phyloP scores from a whole-genome alignment of 208 protist genomes.

The Borovskyia barvae region DNA sequence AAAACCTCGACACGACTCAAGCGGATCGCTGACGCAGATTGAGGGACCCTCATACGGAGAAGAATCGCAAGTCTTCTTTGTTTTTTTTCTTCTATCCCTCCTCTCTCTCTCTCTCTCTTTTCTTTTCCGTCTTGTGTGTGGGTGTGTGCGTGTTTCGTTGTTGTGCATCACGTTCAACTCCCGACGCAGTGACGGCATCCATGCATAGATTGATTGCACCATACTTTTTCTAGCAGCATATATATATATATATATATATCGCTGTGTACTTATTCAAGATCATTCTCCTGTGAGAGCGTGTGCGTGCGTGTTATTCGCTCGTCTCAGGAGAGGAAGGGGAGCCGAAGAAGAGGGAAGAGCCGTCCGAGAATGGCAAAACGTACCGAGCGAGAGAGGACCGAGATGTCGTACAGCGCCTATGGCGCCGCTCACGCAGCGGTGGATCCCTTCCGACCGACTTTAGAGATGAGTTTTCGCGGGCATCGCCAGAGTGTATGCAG shows the following conservation, averaged over 20 bases:
- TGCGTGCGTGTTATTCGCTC: no score
- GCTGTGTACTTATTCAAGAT: no score
- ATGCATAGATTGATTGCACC: no score
- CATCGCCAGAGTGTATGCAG: conserved; percentile 61
- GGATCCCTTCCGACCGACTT: conserved; percentile 27
- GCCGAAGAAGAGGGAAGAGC: no score
- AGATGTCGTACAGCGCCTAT: conserved; percentile 13
- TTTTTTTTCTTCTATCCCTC: not conserved
- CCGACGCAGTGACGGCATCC: no score
- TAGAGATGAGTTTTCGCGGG: conserved; percentile 77
- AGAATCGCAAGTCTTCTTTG: not conserved
- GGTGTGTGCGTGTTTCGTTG: not conserved
- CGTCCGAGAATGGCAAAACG: no score
- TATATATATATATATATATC: no score
- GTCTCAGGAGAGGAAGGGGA: no score
- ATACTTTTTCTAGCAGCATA: no score
- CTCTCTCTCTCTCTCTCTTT: not conserved
- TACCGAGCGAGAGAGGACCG: not conserved
- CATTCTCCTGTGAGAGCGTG: no score
- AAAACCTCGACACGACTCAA: not conserved
- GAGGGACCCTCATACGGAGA: not conserved
- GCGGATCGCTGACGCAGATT: no score
- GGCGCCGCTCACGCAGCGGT: not conserved
- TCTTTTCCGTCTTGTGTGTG: not conserved
- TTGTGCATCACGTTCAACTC: not conserved